phyloP scores from a whole-genome alignment of 768 basidiomycete species.

The Thelephora aurantiotincta region DNA sequence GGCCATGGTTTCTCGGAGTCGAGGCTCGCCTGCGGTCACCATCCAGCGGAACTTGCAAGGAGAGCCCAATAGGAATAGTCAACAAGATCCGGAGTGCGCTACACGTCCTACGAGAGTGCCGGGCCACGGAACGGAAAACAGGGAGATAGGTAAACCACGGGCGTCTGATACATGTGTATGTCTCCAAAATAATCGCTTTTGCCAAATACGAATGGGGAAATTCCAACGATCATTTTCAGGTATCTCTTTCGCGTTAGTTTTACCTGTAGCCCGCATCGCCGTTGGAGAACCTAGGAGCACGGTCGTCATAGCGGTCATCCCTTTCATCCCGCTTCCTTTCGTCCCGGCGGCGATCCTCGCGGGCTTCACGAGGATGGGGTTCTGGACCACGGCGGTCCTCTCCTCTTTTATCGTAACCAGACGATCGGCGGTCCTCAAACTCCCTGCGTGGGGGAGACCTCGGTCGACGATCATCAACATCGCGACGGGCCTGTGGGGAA shows the following conservation, averaged over 20 bases:
- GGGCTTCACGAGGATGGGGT: constrained; percentile 80
- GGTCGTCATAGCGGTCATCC: constrained; percentile 70
- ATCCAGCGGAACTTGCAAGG: too few relatives aligned
- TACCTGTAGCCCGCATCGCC: constrained; percentile 73
- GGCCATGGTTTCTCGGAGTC: too few relatives aligned
- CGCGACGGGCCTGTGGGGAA: constrained; percentile 59
- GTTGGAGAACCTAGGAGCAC: constrained; percentile 57
- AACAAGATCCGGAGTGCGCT: too few relatives aligned
- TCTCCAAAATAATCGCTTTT: too few relatives aligned
- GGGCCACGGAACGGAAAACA: too few relatives aligned
- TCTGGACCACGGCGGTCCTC: constrained; percentile 77
- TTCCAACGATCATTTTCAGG: too few relatives aligned
- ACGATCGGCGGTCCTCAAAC: constrained; percentile 73
- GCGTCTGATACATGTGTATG: too few relatives aligned
- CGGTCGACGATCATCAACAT: constrained; percentile 65
- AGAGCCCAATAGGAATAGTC: too few relatives aligned
- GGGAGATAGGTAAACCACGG: too few relatives aligned
- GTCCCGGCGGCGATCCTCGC: constrained; percentile 52
- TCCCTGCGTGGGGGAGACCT: constrained; percentile 78
- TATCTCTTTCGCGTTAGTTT: constrained; percentile 13
- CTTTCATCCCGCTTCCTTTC: constrained; percentile 75
- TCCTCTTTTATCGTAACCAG: constrained; percentile 87
- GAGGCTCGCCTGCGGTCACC: too few relatives aligned
- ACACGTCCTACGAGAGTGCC: too few relatives aligned
- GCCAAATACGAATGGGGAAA: too few relatives aligned